phyloP scores from a whole-genome alignment of 495 filamentous ascomycete species.

The Penicillium diatomitis region DNA sequence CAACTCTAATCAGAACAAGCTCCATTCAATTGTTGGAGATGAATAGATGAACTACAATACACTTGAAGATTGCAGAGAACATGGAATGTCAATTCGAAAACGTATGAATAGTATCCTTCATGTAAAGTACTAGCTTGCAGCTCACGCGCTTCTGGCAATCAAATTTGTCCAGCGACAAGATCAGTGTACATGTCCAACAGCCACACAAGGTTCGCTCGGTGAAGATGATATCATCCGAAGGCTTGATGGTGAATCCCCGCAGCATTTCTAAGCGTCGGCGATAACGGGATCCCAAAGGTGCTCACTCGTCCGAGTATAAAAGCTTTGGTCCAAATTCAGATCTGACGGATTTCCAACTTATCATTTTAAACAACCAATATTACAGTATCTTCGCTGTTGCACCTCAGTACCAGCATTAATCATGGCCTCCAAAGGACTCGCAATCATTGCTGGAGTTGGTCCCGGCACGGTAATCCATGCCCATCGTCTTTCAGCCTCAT shows the following conservation, averaged over 20 bases:
- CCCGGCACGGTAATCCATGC: constrained; percentile 50
- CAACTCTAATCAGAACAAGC: constrained; percentile 1
- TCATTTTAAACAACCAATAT: neutral
- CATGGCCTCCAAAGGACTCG: constrained; percentile 42
- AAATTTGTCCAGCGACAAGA: neutral
- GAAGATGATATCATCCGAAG: constrained; percentile 19
- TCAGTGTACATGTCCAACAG: neutral
- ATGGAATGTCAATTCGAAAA: too few species aligned
- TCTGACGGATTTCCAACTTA: neutral
- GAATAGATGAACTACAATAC: too few species aligned
- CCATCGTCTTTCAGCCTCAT: neutral
- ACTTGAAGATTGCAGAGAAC: too few species aligned
- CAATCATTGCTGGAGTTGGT: constrained; percentile 68
- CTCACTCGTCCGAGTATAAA: constrained; percentile 1
- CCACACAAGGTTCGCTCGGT: constrained; percentile 5
- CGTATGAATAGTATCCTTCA: too few species aligned
- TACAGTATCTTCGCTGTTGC: too few species aligned
- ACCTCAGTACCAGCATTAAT: neutral
- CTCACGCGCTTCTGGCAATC: too few species aligned
- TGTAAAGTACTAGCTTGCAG: too few species aligned
- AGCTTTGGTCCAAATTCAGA: neutral
- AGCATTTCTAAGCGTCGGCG: constrained; percentile 22
- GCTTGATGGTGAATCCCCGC: constrained; percentile 22
- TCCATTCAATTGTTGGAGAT: too few species aligned
- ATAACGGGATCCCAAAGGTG: constrained; percentile 2